phyloP scores from a whole-genome alignment of 345 rosid species.

The Raphanus raphanistrum region DNA sequence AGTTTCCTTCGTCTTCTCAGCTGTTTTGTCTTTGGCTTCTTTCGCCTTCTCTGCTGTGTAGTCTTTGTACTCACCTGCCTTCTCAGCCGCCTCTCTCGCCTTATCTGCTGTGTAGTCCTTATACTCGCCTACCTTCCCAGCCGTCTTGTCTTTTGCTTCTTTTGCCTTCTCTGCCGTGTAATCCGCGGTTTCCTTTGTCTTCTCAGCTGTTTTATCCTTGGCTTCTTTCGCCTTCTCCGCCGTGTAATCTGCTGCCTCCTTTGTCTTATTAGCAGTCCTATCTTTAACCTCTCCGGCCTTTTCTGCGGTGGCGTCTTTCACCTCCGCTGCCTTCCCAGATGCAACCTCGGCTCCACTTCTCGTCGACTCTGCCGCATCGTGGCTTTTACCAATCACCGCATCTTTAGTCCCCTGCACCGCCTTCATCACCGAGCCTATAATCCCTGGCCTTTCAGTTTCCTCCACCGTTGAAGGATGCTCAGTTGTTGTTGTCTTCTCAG shows the following conservation, averaged over 20 bases:
- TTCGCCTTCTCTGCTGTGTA: conserved; percentile 29
- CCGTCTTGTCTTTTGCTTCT: conserved; percentile 36
- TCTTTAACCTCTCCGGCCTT: conserved; percentile 31
- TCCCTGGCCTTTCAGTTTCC: conserved; percentile 40
- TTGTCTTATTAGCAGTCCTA: conserved; percentile 19
- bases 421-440: conserved; percentile 57
- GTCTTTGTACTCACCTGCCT: conserved; percentile 12
- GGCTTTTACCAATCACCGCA: conserved; percentile 56
- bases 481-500: conserved; percentile 34
- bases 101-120: conserved; percentile 12
- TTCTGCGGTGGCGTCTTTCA: conserved; percentile 32
- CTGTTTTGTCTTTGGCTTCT: conserved; percentile 12
- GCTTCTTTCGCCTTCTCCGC: conserved; percentile 30
- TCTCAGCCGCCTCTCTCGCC: conserved; percentile 14
- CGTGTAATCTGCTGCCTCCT: conserved; percentile 21
- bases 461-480: conserved; percentile 24
- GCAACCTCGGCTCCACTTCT: conserved; percentile 17
- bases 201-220: conserved; percentile 19
- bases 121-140: background rate
- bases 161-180: conserved; percentile 38
- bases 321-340: conserved; percentile 26
- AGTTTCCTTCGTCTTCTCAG: conserved; percentile 3
- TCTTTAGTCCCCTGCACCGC: conserved; percentile 64
- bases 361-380: conserved; percentile 22
- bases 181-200: background rate